Base-by-base conservation (phyloP, 192 early-diverging fungal genomes). In the Dissophora ornata region DNA sequence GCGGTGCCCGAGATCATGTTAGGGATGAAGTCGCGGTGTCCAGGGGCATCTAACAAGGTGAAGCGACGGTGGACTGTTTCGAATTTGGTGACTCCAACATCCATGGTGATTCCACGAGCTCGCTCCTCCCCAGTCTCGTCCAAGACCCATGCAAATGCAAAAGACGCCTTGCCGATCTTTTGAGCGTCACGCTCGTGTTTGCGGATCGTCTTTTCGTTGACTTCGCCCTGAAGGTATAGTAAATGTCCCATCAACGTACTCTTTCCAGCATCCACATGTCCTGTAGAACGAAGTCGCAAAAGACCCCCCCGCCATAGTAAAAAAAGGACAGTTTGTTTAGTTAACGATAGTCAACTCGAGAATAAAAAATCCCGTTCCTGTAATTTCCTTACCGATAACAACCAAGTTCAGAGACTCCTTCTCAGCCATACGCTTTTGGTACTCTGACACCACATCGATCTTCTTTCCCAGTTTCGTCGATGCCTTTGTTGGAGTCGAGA, bases 21-120 rank as follows among this genome's bases (percentile, higher is more conserved):
- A n/a, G 98, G 97, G 52, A 99, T 91, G 80, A 99, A 99, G 81
- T 99, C 98, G 22, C 93, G 85, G 69, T 99, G 98, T 4, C 98
- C 98, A 3, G 98, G 98, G 3, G 97, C 95, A 71, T 99, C 98
- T 65, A 99, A 69, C 13, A 99, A 60, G 6, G 95, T 97, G 62
- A 97, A 97, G 30, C 83, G 79, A 21, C 90, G 84, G 30, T 91
- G 66, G 21, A 70, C 57, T 1, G 97, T 99, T 67, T 92, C 87
- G 78, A 99, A 99, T 57, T 90, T 85, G 29, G 86, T 92, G 48
- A 95, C 91, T 22, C 94, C 98, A 58, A 98, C 88, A 64, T 99
- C 97, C 85, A 98, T 99, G 0, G 98, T 99, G 42, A 99, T 95
- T 21, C 98, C 98, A 32, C 93, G 87, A 58, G 42, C 45, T 25